Conservation (phyloP, 1,284 basidiomycete species). For the Papiliotrema laurentii region DNA sequence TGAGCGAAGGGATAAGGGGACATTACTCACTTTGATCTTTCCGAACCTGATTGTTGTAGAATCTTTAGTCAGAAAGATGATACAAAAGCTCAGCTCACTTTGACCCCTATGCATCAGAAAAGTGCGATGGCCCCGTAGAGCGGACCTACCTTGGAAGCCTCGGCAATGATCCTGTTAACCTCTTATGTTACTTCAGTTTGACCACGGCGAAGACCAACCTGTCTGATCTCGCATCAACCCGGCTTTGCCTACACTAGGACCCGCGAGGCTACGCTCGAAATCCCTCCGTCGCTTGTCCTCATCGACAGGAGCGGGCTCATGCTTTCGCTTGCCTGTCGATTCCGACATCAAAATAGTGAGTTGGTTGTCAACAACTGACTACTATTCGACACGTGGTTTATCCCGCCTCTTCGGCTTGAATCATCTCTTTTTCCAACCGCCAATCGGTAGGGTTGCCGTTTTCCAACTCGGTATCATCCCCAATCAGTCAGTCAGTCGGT, state of each 20-base stretch:
- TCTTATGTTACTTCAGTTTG: slow-evolving; percentile 19
- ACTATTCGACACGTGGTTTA: too few relatives aligned
- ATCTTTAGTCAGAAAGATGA: slow-evolving; percentile 15
- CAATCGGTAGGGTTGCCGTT: too few relatives aligned
- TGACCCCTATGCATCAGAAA: slow-evolving; percentile 35
- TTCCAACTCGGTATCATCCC: too few relatives aligned
- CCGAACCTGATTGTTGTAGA: slow-evolving; percentile 43
- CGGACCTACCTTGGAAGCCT: slow-evolving; percentile 36
- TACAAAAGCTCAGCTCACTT: slow-evolving; percentile 22
- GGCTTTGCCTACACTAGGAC: slow-evolving; percentile 47
- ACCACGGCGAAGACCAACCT: slow-evolving; percentile 16
- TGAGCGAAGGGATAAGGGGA: neutral
- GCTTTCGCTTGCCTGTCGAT: slow-evolving; percentile 2
- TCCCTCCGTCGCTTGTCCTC: slow-evolving; percentile 16
- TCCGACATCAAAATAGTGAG: too few relatives aligned
- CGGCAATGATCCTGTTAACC: slow-evolving; percentile 47
- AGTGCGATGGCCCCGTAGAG: neutral
- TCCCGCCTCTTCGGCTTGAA: too few relatives aligned
- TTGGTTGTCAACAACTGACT: too few relatives aligned
- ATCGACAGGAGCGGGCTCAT: neutral
- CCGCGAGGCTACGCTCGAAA: slow-evolving; percentile 46
- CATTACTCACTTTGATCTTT: slow-evolving; percentile 30
- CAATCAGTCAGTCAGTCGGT: too few relatives aligned
- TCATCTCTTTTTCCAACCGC: too few relatives aligned
- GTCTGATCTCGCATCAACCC: slow-evolving; percentile 45